phyloP scores from a whole-genome alignment of 1,284 basidiomycete species.

The Austropuccinia psidii region DNA sequence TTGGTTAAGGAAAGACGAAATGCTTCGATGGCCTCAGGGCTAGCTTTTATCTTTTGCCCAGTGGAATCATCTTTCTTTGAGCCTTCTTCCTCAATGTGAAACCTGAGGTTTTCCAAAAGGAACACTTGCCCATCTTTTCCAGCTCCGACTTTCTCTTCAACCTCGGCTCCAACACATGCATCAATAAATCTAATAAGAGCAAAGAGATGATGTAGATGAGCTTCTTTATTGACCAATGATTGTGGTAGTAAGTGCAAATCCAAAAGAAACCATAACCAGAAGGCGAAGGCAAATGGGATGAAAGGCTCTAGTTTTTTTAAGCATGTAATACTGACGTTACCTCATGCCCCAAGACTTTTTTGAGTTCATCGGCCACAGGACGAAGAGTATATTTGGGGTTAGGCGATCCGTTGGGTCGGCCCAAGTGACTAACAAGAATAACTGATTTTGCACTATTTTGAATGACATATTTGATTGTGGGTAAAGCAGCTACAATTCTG shows the following conservation, averaged over 20 bases:
- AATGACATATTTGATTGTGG: conserved; percentile 90
- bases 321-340: conserved; percentile 22
- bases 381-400: conserved; percentile 78
- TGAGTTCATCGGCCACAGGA: background rate
- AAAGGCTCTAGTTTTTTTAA: background rate
- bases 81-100: conserved; percentile 98
- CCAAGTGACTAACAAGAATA: conserved; percentile 95
- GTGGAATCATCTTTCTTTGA: conserved; percentile 77
- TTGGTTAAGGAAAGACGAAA: conserved; percentile 82
- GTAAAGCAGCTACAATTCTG: conserved; percentile 93
- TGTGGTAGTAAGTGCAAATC: conserved; percentile 54
- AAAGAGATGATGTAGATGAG: background rate
- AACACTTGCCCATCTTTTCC: conserved; percentile 72
- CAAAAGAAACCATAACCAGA: background rate
- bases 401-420: conserved; percentile 88
- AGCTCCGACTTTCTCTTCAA: conserved; percentile 65
- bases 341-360: background rate
- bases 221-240: no score
- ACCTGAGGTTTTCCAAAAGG: conserved; percentile 93
- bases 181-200: conserved; percentile 69
- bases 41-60: conserved; percentile 86
- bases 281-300: background rate
- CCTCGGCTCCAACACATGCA: conserved; percentile 78
- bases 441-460: conserved; percentile 76
- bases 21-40: conserved; percentile 67